phyloP scores from a whole-genome alignment of 2,329 filamentous ascomycete species.

The Anthostomella pinea region DNA sequence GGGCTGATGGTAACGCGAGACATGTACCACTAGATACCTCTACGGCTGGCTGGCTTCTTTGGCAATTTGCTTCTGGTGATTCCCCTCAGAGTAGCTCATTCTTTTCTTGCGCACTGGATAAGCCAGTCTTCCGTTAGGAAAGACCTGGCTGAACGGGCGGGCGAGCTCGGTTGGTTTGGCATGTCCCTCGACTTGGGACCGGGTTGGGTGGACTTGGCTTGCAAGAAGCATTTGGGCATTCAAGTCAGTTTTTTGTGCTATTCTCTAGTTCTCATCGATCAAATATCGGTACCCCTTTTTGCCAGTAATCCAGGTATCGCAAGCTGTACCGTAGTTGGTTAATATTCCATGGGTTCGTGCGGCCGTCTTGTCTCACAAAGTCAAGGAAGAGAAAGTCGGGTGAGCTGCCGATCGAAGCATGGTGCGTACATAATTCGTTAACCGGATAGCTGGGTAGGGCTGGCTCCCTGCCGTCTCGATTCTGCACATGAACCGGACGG shows the following conservation, averaged over 20 bases:
- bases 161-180: too few species aligned
- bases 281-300: too few species aligned
- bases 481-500: slow-evolving; percentile 4
- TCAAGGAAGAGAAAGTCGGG: too few species aligned
- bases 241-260: slow-evolving; percentile 5
- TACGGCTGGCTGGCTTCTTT: neutral
- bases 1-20: slow-evolving; percentile 6
- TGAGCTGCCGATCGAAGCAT: too few species aligned
- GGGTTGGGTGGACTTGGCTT: neutral
- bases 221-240: slow-evolving; percentile 3
- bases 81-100: slow-evolving; percentile 1
- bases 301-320: too few species aligned
- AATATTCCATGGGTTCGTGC: neutral
- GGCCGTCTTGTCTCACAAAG: neutral
- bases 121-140: too few species aligned
- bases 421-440: slow-evolving; percentile 4
- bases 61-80: slow-evolving; percentile 1
- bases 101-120: too few species aligned
- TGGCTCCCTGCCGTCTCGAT: too few species aligned
- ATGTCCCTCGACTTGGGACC: too few species aligned
- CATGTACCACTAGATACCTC: slow-evolving; percentile 5
- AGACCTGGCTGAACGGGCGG: too few species aligned
- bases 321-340: too few species aligned
- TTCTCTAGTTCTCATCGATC: too few species aligned
- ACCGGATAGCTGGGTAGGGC: slow-evolving; percentile 7